Evolutionary conservation across 805 yeast genomes (phyloP).

Genomic region (Pichia exigua): DNA sequence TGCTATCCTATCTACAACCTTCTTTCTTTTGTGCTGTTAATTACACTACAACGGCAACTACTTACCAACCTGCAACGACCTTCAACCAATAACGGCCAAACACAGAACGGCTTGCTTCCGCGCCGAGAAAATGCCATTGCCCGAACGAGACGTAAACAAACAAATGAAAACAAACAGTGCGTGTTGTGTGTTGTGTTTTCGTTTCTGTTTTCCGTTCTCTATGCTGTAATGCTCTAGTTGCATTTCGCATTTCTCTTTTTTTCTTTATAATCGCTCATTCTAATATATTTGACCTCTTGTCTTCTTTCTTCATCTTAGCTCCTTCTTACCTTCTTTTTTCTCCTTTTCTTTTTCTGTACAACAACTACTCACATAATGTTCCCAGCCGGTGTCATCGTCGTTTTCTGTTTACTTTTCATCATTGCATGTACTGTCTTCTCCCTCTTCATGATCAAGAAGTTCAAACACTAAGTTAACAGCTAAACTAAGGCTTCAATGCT

Average conservation of each 20-base stretch:
- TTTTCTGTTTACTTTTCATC: constrained; percentile 47
- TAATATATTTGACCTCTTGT: neutral
- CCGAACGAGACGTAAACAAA: neutral
- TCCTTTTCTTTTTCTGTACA: neutral
- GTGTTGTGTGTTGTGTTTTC: neutral
- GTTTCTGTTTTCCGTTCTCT: neutral
- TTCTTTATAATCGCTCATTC: neutral
- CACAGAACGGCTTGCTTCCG: neutral
- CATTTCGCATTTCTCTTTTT: neutral
- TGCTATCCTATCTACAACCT: too few relatives aligned
- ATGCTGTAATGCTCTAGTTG: too few relatives aligned
- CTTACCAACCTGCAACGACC: neutral
- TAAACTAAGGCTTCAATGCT: neutral
- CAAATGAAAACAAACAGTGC: neutral
- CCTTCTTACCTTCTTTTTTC: neutral
- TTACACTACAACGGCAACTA: too few relatives aligned
- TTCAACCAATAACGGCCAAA: neutral
- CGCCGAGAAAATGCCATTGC: neutral
- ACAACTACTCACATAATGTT: constrained; percentile 33
- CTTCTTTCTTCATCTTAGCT: neutral
- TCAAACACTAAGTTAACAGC: constrained; percentile 23
- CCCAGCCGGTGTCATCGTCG: constrained; percentile 61
- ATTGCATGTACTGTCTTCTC: constrained; percentile 28
- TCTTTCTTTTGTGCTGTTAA: too few relatives aligned
- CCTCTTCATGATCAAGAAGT: constrained; percentile 27